Base-by-base conservation (phyloP, 1,139 yeast species). In the Hemisphaericaspora lyxosophila region DNA sequence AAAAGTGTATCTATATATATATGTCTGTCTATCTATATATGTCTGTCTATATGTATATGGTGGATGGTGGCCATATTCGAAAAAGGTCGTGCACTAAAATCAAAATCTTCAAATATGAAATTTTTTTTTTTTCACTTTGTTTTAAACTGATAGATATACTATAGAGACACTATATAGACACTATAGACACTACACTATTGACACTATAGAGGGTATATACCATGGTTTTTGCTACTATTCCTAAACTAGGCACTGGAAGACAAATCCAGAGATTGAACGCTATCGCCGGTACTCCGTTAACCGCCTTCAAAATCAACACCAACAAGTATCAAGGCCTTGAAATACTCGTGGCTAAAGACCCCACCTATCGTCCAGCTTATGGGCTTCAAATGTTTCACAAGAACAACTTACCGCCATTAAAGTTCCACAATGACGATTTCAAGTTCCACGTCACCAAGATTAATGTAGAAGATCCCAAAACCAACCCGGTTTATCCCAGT, bases 401-500 rank as follows among this genome's bases (percentile, higher is more conserved):
- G 52, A 65, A 70, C 36, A 75, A 80, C 59, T 67, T 88, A 42
- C 95, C 95, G 15, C 80, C 88, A 11, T 69, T 89, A 43, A 84
- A 81, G 56, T 89, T 85, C 61, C 90, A 87, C 64, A 89, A 89
- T 60, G 92, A 92, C 22, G 66, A 69, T 30, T 56, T 85, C 24
- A 74, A 78, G 25, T 80, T 87, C 42, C 70, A 77, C 20, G 84
- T 88, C 32, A 65, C 73, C 19, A 70, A 86, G 48, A 69, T 83
- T 31, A 62, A 64, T 24, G 72, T 78, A 39, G 60, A 58, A 19
- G 63, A 61, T 34, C 65, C 62, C 41, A 55, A 53, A 35, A 64
- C 70, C 26, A 72, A 71, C 25, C 67, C 63, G 31, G 58, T 64
- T 34, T 69, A 77, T 43, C 85, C 85, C 1, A 71, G 78, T 15